phyloP scores from a whole-genome alignment of 345 rosid genomes.

The Gossypium bickii region DNA sequence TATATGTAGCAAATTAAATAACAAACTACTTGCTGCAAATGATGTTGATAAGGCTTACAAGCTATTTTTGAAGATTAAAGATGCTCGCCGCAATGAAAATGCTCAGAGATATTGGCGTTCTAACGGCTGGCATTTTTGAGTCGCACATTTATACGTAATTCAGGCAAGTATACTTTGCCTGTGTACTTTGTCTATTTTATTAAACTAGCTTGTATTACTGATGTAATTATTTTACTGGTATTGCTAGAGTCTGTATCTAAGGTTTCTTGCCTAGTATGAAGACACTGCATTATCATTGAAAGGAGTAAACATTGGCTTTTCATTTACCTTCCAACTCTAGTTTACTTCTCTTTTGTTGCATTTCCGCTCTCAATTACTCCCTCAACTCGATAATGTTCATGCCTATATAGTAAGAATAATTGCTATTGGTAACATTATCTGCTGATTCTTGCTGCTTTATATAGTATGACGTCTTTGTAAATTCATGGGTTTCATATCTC shows the following conservation, averaged over 20 bases:
- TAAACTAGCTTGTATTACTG: not conserved
- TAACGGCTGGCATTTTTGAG: constrained; percentile 93
- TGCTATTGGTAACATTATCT: not conserved
- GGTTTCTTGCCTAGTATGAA: not conserved
- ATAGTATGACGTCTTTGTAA: not conserved
- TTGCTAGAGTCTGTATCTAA: not conserved
- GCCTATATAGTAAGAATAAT: not conserved
- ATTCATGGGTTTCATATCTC: not conserved
- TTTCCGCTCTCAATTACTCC: not conserved
- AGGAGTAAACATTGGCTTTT: not conserved
- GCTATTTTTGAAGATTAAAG: constrained; percentile 65
- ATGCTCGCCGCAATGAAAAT: constrained; percentile 63
- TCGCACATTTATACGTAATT: not conserved
- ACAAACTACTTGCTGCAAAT: constrained; percentile 63
- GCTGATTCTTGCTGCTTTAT: not conserved
- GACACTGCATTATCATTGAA: not conserved
- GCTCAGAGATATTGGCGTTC: constrained; percentile 69
- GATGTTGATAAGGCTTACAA: constrained; percentile 73
- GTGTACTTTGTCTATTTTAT: not conserved
- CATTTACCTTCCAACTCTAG: too few relatives aligned
- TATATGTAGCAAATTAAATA: constrained; percentile 65
- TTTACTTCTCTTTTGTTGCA: not conserved
- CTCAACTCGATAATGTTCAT: not conserved
- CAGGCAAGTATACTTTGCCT: not conserved
- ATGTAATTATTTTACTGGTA: not conserved